Conservation (phyloP, 495 filamentous ascomycete species). For the Alectoria sarmentosa region DNA sequence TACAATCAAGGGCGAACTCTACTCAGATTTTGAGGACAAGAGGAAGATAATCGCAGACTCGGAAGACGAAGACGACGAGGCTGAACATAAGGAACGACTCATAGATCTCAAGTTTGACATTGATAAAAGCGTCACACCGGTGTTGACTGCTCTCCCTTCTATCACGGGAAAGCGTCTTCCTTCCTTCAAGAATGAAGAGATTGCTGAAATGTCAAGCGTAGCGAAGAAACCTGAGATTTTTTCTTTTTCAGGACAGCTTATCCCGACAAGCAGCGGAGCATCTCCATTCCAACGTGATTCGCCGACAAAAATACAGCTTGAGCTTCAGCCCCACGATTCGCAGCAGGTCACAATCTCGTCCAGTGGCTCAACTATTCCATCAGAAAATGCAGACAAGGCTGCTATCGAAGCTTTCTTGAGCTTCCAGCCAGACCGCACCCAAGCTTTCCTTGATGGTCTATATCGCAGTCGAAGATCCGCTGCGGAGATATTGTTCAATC, state of each 20-base stretch:
- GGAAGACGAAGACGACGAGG: slow-evolving; percentile 39
- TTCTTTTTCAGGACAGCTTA: slow-evolving; percentile 16
- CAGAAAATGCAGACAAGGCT: slow-evolving; percentile 23
- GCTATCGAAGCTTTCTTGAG: slow-evolving; percentile 26
- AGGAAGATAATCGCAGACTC: slow-evolving; percentile 37
- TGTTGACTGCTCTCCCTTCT: background rate
- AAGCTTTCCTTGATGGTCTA: slow-evolving; percentile 22
- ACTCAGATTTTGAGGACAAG: background rate
- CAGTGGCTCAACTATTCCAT: background rate
- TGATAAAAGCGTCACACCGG: slow-evolving; percentile 31
- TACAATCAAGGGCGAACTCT: background rate
- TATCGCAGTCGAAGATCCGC: slow-evolving; percentile 19
- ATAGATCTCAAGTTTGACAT: slow-evolving; percentile 21
- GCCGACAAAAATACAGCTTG: slow-evolving; percentile 26
- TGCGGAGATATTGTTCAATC: slow-evolving; percentile 19
- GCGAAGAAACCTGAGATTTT: background rate
- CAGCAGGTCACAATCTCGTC: background rate
- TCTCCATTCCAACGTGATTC: slow-evolving; percentile 35
- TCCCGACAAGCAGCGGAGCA: slow-evolving; percentile 21
- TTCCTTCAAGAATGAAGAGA: background rate
- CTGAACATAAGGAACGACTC: slow-evolving; percentile 27
- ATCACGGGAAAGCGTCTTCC: background rate
- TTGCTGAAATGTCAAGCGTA: background rate
- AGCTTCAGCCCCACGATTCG: background rate
- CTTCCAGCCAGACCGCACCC: slow-evolving; percentile 23